Conservation (phyloP, 2,329 filamentous ascomycete genomes). For the Ramularia collo-cygni region DNA sequence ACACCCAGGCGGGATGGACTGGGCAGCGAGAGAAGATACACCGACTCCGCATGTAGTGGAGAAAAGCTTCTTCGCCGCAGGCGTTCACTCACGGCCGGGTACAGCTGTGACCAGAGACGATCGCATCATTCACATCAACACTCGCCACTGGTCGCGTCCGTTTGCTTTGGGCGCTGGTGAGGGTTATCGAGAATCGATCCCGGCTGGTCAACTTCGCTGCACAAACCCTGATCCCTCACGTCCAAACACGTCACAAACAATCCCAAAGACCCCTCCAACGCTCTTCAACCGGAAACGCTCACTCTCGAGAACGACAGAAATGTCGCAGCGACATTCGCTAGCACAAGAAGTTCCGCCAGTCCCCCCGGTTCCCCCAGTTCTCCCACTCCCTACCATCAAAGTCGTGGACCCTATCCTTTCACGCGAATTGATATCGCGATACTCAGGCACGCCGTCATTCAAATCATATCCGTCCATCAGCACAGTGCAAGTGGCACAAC, state of each 20-base stretch:
- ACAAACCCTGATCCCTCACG: slow-evolving; percentile 27
- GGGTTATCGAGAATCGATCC: slow-evolving; percentile 26
- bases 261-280: slow-evolving; percentile 13
- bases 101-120: slow-evolving; percentile 11
- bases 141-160: slow-evolving; percentile 29
- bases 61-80: slow-evolving; percentile 4
- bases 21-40: slow-evolving; percentile 5
- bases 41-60: slow-evolving; percentile 7
- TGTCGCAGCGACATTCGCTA: slow-evolving; percentile 4
- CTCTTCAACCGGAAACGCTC: slow-evolving; percentile 21
- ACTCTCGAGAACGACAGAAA: slow-evolving; percentile 12
- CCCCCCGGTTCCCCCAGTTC: slow-evolving; percentile 2
- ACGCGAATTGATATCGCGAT: slow-evolving; percentile 16
- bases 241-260: slow-evolving; percentile 17
- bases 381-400: slow-evolving; percentile 5
- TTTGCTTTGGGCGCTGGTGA: slow-evolving; percentile 27
- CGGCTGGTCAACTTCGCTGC: slow-evolving; percentile 24
- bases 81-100: neutral
- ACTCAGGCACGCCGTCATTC: slow-evolving; percentile 17
- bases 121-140: slow-evolving; percentile 29
- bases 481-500: slow-evolving; percentile 16
- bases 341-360: slow-evolving; percentile 15
- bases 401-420: slow-evolving; percentile 21
- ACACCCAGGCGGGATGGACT: slow-evolving; percentile 7
- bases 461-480: slow-evolving; percentile 21